phyloP scores from a whole-genome alignment of 805 yeast genomes.

The Cyberlindnera veronae region DNA sequence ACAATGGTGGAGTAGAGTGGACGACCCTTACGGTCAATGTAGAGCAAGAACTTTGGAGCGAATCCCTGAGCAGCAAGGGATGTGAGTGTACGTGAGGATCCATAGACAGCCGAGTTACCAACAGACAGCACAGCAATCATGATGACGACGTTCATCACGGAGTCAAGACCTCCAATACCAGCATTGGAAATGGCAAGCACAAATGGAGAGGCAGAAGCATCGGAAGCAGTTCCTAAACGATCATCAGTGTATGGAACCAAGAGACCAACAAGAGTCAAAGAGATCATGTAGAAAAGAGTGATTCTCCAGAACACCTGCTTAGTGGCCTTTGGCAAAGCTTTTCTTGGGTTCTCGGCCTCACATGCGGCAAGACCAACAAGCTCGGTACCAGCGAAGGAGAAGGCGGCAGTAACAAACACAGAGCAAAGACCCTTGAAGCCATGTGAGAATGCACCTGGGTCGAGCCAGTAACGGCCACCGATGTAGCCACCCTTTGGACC shows the following conservation, averaged over 20 bases:
- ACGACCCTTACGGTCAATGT: conserved; percentile 48
- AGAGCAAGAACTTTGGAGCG: conserved; percentile 45
- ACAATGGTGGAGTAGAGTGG: conserved; percentile 47
- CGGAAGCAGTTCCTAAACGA: conserved; percentile 47
- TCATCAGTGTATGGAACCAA: conserved; percentile 62
- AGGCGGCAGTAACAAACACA: conserved; percentile 64
- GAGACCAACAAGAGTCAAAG: conserved; percentile 55
- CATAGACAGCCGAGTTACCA: conserved; percentile 40
- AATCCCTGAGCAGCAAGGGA: conserved; percentile 49
- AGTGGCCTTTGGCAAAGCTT: conserved; percentile 21
- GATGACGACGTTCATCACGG: conserved; percentile 58
- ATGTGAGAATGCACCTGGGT: conserved; percentile 62
- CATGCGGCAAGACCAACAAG: conserved; percentile 48
- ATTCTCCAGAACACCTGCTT: conserved; percentile 71
- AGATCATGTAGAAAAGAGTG: conserved; percentile 59
- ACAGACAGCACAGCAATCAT: conserved; percentile 48
- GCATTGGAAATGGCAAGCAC: conserved; percentile 66
- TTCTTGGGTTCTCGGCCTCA: conserved; percentile 44
- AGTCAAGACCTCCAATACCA: conserved; percentile 57
- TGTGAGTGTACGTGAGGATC: conserved; percentile 50
- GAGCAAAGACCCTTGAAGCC: conserved; percentile 47
- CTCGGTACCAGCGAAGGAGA: conserved; percentile 70
- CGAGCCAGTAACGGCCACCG: conserved; percentile 42
- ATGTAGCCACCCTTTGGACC: conserved; percentile 45
- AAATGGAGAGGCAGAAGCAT: conserved; percentile 72